phyloP scores from a whole-genome alignment of 2,329 filamentous ascomycete genomes.

The Graphilbum sp. region DNA sequence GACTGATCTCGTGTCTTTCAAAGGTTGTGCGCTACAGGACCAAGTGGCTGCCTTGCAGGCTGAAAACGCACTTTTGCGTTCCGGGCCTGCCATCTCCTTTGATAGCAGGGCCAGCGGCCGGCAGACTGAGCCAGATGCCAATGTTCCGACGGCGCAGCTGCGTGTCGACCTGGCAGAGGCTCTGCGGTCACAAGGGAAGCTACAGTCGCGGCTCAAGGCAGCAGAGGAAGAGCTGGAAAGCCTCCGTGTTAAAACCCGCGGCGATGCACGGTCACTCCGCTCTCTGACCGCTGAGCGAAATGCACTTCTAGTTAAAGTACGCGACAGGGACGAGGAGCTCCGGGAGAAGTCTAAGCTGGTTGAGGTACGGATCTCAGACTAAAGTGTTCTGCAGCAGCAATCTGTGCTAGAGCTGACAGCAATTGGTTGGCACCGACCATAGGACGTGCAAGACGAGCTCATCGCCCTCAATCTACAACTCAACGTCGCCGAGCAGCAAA shows the following conservation, averaged over 20 bases:
- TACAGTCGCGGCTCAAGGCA: slow-evolving; percentile 46
- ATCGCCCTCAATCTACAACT: slow-evolving; percentile 75
- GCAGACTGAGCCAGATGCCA: slow-evolving; percentile 10
- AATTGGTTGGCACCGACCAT: too few relatives aligned
- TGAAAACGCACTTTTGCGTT: slow-evolving; percentile 23
- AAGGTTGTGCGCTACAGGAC: slow-evolving; percentile 51
- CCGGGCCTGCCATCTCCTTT: slow-evolving; percentile 1
- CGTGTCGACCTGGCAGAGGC: slow-evolving; percentile 60
- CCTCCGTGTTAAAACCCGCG: slow-evolving; percentile 40
- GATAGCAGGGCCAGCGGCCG: neutral
- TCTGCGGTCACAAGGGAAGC: slow-evolving; percentile 53
- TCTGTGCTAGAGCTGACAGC: neutral
- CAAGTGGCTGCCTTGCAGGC: slow-evolving; percentile 47
- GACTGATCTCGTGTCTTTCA: neutral
- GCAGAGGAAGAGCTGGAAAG: slow-evolving; percentile 44
- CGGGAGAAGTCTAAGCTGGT: slow-evolving; percentile 69
- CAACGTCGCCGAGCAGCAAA: slow-evolving; percentile 66
- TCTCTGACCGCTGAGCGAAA: slow-evolving; percentile 46
- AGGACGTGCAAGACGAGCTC: slow-evolving; percentile 82
- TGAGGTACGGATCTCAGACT: slow-evolving; percentile 40
- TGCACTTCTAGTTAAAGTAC: slow-evolving; percentile 47
- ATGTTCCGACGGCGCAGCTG: slow-evolving; percentile 29
- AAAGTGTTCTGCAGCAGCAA: neutral
- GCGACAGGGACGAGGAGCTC: slow-evolving; percentile 74
- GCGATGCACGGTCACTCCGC: slow-evolving; percentile 44